phyloP scores from a whole-genome alignment of 208 protist genomes.

The Herpetomonas tarakana region DNA sequence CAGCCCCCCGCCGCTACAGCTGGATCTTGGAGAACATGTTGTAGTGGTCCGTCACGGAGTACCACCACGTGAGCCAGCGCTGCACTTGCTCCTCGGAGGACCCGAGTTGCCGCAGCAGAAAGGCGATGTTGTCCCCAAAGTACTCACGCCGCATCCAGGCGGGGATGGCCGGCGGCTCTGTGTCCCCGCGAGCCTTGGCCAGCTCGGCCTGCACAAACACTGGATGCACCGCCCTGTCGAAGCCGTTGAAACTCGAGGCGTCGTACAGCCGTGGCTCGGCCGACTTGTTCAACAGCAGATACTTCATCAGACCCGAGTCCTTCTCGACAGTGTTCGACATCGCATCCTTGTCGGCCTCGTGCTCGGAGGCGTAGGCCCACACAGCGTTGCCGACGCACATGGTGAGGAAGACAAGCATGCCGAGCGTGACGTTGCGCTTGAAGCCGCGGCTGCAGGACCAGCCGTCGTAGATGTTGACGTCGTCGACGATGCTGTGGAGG shows the following conservation, averaged over 20 bases:
- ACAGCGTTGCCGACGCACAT: conserved; percentile 78
- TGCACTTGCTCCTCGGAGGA: conserved; percentile 41
- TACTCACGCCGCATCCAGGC: conserved; percentile 90
- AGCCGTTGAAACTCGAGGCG: conserved; percentile 54
- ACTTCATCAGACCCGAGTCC: conserved; percentile 36
- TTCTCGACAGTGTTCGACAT: conserved; percentile 24
- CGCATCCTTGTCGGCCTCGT: conserved; percentile 58
- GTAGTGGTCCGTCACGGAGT: conserved; percentile 73
- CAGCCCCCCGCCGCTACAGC: no score
- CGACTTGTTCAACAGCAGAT: conserved; percentile 54
- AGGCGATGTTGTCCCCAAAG: conserved; percentile 67
- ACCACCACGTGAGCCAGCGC: conserved; percentile 50
- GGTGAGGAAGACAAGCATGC: conserved; percentile 54
- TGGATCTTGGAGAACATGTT: conserved; percentile 74
- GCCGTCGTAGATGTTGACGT: conserved; percentile 85
- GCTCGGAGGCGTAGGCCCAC: conserved; percentile 71
- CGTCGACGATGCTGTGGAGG: conserved; percentile 71
- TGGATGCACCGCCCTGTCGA: conserved; percentile 74
- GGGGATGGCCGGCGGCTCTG: conserved; percentile 52
- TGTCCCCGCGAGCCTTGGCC: conserved; percentile 23
- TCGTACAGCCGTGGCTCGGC: conserved; percentile 26
- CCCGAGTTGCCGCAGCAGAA: conserved; percentile 42
- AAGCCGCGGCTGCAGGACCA: conserved; percentile 76
- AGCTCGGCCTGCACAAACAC: conserved; percentile 64
- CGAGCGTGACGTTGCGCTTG: conserved; percentile 63